Percentiles rank a stretch among this genome's conserved stretches.
Conservation (phyloP, 2,329 filamentous ascomycete species). For the Sarocladium oryzae region DNA sequence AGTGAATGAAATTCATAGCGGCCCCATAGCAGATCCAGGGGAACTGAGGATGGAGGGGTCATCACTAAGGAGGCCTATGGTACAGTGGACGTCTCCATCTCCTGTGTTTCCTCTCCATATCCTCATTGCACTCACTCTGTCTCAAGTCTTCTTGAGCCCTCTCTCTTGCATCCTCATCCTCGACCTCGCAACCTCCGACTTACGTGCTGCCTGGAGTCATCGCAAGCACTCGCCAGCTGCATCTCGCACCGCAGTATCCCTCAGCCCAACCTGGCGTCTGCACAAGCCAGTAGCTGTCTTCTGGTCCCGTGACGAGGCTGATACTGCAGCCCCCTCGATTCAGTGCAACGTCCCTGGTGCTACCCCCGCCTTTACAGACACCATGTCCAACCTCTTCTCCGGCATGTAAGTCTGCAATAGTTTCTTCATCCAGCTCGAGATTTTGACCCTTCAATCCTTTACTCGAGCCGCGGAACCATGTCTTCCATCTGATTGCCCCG, state of each 20-base stretch:
- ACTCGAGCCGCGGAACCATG: neutral
- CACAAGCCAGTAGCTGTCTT: neutral
- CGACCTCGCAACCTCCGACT: neutral
- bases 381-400: conserved; percentile 56
- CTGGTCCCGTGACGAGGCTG: conserved; percentile 9
- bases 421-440: neutral
- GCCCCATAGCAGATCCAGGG: neutral
- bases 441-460: neutral
- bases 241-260: neutral
- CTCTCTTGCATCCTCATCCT: neutral
- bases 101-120: conserved; percentile 5
- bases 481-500: neutral
- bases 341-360: conserved; percentile 8
- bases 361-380: conserved; percentile 16
- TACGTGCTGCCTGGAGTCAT: neutral
- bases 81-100: neutral
- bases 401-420: conserved; percentile 47
- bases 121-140: conserved; percentile 4
- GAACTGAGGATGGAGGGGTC: conserved; percentile 10
- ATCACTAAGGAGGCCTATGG: too few species aligned
- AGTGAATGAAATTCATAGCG: neutral
- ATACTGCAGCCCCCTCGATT: conserved; percentile 8
- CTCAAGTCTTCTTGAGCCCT: neutral
- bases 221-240: neutral
- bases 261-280: neutral